Conservation (phyloP, 331 rosid genomes). For the Dryas integrifolia region DNA sequence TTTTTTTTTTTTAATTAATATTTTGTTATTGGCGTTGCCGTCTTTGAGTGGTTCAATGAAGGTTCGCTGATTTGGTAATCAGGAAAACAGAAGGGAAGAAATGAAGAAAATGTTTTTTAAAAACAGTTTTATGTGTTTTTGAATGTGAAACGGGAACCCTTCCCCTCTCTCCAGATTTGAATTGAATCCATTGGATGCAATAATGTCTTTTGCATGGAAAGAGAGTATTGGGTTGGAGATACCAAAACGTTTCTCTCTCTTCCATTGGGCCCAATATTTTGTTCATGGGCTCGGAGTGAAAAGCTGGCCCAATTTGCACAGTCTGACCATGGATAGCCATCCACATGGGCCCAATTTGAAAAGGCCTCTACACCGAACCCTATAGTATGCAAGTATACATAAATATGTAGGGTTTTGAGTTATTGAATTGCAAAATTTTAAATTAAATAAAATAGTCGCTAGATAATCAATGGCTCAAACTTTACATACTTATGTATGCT, state of each 20-base stretch:
- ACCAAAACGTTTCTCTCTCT: not conserved
- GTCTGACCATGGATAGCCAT: not conserved
- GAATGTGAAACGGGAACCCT: not conserved
- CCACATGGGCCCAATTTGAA: not conserved
- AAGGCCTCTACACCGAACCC: not conserved
- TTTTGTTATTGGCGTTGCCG: slow-evolving; percentile 1
- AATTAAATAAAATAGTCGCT: too few relatives aligned
- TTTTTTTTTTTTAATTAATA: not conserved
- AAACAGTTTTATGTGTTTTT: not conserved
- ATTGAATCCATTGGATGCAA: not conserved
- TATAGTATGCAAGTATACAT: too few relatives aligned
- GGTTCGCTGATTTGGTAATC: slow-evolving; percentile 1
- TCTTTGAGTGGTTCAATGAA: slow-evolving; percentile 39
- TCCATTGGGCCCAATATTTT: not conserved
- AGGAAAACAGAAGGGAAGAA: not conserved
- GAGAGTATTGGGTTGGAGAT: not conserved
- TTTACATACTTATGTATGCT: too few relatives aligned
- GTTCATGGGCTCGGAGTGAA: not conserved
- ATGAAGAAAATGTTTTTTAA: not conserved
- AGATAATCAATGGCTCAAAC: too few relatives aligned
- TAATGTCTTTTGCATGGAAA: not conserved
- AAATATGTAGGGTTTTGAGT: too few relatives aligned
- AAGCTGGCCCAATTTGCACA: not conserved
- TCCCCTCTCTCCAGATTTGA: not conserved
- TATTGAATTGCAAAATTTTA: too few relatives aligned